Evolutionary conservation across 306 rosid species (phyloP), one percentile per base, ranked within the genome.

Genomic region (Prinsepia uniflora): DNA sequence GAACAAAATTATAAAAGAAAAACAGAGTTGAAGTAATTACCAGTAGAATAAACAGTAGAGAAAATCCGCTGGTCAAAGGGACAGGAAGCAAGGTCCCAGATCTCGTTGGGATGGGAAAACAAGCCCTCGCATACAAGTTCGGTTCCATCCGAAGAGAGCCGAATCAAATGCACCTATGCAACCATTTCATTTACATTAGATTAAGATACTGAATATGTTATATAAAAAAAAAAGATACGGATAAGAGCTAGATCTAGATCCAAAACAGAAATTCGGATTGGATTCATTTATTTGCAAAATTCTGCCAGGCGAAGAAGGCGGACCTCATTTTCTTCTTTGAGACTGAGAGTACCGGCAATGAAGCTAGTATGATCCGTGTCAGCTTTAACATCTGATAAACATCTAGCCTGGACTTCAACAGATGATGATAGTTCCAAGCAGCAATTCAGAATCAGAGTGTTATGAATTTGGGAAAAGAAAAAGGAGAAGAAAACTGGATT

Each of bases 261-360:
- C 61, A 6, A 78, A 43, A 39, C 78, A 62, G 45, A n/a, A 67
- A 48, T 24, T 10, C 30, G 6, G 40, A 85, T 54, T 34, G 19
- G 2, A 44, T 18, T 18, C 14, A 14, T 46, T 11, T 46, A 46
- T 46, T 46, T 10, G 13, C 13, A 8, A 53, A 12, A 44, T 4
- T 22, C 15, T 74, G 43, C 36, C 24, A 70, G 59, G n/a, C 53
- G n/a, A 13, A 24, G 62, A 22, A 11, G 40, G 62, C 12, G 8
- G 52, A 93, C 98, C 97, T 94, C 98, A 43, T 90, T 94, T 84
- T 90, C 98, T 79, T 94, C 98, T 84, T 89, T 91, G 48, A 94
- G 98, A 58, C 98, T 90, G 24, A 86, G 96, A 67, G 98, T 94
- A 70, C 95, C 98, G 13, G 97, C 87, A 44, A 94, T 84, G 76